These are phyloP conservation scores for Filosporella fistucella DNA, from an alignment of 495 filamentous ascomycete genomes.

Conservation along the genomic window DNA sequence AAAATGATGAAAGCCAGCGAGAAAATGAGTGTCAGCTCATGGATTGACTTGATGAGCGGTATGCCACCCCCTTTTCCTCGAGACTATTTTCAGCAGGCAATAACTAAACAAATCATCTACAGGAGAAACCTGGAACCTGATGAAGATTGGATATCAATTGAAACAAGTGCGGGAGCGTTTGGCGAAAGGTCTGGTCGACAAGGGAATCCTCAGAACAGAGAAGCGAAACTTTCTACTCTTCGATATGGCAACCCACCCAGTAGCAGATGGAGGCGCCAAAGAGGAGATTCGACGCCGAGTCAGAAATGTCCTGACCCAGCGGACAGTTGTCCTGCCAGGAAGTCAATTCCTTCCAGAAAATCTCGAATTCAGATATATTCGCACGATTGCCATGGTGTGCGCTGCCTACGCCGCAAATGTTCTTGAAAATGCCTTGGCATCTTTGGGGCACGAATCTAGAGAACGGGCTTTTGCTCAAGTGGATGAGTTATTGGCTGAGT, in stretches of 20 bases:
- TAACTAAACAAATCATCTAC: constrained; percentile 9
- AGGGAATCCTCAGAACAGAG: constrained; percentile 96
- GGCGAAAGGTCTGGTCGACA: constrained; percentile 97
- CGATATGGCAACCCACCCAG: constrained; percentile 99
- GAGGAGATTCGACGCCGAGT: constrained; percentile 93
- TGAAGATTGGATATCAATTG: constrained; percentile 99
- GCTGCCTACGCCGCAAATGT: constrained; percentile 98
- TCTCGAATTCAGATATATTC: constrained; percentile 85
- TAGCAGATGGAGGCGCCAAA: constrained; percentile 94
- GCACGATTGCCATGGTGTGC: constrained; percentile 94
- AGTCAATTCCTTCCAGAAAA: constrained; percentile 89
- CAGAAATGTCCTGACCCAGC: constrained; percentile 85
- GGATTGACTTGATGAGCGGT: constrained; percentile 99
- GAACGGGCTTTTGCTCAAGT: constrained; percentile 95
- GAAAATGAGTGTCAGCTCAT: constrained; percentile 98
- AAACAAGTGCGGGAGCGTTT: constrained; percentile 98
- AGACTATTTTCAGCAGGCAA: neutral
- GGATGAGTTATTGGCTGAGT: constrained; percentile 91
- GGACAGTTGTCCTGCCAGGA: constrained; percentile 83
- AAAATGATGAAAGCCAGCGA: constrained; percentile 99
- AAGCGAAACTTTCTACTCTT: constrained; percentile 99
- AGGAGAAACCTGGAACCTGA: constrained; percentile 99
- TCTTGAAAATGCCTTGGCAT: constrained; percentile 92
- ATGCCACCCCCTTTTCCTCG: constrained; percentile 27
- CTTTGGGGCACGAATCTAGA: constrained; percentile 86